Conservation (phyloP, 257 asterid species). For the Primulina eburnea region DNA sequence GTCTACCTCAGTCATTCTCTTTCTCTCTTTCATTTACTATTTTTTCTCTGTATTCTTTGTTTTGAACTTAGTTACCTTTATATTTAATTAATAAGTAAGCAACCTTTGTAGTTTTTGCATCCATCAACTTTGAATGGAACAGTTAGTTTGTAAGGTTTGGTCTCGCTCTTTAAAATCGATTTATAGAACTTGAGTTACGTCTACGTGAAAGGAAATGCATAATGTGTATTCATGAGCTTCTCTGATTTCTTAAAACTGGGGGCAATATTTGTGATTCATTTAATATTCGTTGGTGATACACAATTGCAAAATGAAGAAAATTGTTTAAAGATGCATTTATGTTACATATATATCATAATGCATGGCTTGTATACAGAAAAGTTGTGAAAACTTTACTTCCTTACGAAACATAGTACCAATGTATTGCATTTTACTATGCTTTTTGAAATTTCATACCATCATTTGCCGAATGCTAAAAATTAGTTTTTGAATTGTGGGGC, state of each 20-base stretch:
- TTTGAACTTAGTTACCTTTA: background rate
- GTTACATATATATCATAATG: conserved; percentile 11
- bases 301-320: background rate
- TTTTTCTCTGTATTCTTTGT: background rate
- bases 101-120: background rate
- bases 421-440: background rate
- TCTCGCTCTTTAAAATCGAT: background rate
- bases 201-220: background rate
- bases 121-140: background rate
- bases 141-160: background rate
- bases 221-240: background rate
- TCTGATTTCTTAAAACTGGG: background rate
- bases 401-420: background rate
- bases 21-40: background rate
- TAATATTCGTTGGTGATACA: background rate
- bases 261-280: background rate
- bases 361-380: background rate
- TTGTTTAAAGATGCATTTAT: conserved; percentile 3
- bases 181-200: background rate
- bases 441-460: conserved; percentile 2
- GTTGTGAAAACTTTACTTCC: background rate
- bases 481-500: background rate
- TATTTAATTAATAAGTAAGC: background rate
- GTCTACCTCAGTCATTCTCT: conserved; percentile 12
- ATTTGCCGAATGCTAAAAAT: background rate